A percentile compares a stretch with the other conserved stretches of the same genome.
Evolutionary conservation across 2,329 filamentous ascomycete species (phyloP).

Genomic region (Arachnopeziza araneosa): DNA sequence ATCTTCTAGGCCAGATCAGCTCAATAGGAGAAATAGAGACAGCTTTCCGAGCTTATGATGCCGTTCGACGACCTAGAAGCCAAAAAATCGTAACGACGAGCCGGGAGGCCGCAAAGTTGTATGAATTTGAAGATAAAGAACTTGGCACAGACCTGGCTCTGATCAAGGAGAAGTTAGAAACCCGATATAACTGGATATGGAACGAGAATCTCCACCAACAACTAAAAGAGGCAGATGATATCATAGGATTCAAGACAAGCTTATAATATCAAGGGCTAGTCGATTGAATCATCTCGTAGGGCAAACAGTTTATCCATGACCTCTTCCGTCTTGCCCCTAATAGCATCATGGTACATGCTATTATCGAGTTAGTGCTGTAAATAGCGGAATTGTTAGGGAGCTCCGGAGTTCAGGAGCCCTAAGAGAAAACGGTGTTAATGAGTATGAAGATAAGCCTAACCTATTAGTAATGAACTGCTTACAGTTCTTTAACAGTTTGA

Average conservation of each 20-base stretch:
- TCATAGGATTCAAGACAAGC: conserved; percentile 24
- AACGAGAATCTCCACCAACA: conserved; percentile 31
- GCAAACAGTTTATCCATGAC: conserved; percentile 71
- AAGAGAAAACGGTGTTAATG: no score
- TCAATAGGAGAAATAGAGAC: conserved; percentile 33
- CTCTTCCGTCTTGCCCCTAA: conserved; percentile 68
- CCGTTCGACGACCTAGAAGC: conserved; percentile 36
- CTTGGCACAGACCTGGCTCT: conserved; percentile 33
- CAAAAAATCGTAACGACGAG: conserved; percentile 29
- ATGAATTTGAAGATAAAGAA: conserved; percentile 40
- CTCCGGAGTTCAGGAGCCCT: no score
- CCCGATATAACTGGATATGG: conserved; percentile 35
- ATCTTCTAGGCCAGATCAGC: conserved; percentile 40
- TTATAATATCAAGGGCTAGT: conserved; percentile 34
- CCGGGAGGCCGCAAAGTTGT: conserved; percentile 29
- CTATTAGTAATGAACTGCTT: conserved; percentile 45
- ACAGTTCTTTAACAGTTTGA: conserved; percentile 65
- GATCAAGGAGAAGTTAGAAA: conserved; percentile 33
- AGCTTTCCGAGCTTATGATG: conserved; percentile 48
- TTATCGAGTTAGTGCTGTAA: conserved; percentile 50
- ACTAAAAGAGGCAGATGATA: conserved; percentile 34
- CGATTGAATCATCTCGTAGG: conserved; percentile 63
- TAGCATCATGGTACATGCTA: conserved; percentile 77
- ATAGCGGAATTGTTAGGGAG: no score
- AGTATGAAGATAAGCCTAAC: no score